Percentiles rank a stretch among this genome's conserved stretches.
Evolutionary conservation across 1,284 basidiomycete genomes (phyloP).

Genomic region (Cryptococcus hybrid): DNA sequence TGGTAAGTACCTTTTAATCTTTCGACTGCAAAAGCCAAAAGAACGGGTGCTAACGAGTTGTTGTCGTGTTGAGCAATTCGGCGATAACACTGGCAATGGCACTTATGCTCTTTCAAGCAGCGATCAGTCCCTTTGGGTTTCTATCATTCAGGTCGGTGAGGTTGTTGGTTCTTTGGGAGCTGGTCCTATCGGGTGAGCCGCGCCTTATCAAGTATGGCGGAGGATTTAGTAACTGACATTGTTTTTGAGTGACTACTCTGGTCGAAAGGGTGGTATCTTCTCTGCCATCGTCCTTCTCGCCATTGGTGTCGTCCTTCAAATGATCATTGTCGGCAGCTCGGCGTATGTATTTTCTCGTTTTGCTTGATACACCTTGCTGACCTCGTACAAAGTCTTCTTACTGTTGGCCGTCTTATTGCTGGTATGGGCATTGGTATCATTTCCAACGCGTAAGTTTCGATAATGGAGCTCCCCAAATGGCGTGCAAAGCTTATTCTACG

Average conservation of each 20-base stretch:
- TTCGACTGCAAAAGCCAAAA: too few species aligned
- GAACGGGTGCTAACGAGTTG: conserved; percentile 13
- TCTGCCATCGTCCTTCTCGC: conserved; percentile 41
- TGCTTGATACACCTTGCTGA: conserved; percentile 2
- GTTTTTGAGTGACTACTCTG: conserved; percentile 40
- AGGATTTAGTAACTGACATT: not conserved
- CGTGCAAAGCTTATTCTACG: not conserved
- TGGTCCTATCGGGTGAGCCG: conserved; percentile 42
- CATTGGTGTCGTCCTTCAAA: conserved; percentile 49
- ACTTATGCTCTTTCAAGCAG: conserved; percentile 14
- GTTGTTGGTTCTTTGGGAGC: conserved; percentile 50
- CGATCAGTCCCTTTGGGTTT: conserved; percentile 40
- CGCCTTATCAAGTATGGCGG: not conserved
- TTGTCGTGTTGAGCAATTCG: conserved; percentile 23
- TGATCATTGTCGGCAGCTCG: conserved; percentile 40
- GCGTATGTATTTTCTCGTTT: conserved; percentile 12
- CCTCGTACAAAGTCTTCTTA: conserved; percentile 32
- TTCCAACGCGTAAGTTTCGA: conserved; percentile 30
- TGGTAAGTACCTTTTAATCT: conserved; percentile 24
- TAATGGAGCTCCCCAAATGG: conserved; percentile 9
- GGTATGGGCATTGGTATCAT: conserved; percentile 51
- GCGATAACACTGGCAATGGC: conserved; percentile 4
- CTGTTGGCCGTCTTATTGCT: conserved; percentile 50
- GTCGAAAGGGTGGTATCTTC: conserved; percentile 49
- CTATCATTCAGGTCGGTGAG: conserved; percentile 53